These are phyloP conservation scores for Boletus semigastroideus DNA, from an alignment of 1,284 basidiomycete species.

Conservation along the genomic window DNA sequence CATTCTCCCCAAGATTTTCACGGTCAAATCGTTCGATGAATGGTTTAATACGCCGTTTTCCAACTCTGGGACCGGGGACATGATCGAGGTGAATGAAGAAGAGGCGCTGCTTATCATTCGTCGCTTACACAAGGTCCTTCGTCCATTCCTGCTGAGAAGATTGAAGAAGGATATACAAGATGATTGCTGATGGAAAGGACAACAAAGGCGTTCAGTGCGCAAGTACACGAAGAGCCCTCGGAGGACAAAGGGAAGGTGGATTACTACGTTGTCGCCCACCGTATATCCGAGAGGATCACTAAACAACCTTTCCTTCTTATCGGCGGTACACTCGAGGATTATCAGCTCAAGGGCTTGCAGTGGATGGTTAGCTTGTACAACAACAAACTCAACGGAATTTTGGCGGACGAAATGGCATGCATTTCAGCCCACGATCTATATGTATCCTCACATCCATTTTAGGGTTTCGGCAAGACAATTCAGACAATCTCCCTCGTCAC, in stretches of 20 bases:
- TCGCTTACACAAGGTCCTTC: constrained; percentile 96
- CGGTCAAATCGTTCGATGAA: constrained; percentile 98
- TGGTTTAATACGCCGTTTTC: constrained; percentile 99
- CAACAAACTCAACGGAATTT: constrained; percentile 94
- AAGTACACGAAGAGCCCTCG: constrained; percentile 55
- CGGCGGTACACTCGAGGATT: constrained; percentile 87
- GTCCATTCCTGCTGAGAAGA: constrained; percentile 94
- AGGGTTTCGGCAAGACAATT: too few relatives aligned
- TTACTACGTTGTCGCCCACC: constrained; percentile 84
- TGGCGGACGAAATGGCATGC: constrained; percentile 96
- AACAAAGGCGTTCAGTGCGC: constrained; percentile 85
- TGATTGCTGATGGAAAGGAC: constrained; percentile 89
- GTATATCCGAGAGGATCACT: constrained; percentile 86
- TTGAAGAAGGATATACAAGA: constrained; percentile 99
- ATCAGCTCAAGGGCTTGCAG: constrained; percentile 90
- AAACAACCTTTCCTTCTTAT: constrained; percentile 83
- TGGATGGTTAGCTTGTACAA: constrained; percentile 99
- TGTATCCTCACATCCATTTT: constrained; percentile 12
- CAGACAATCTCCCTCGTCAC: constrained; percentile 97
- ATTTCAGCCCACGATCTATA: constrained; percentile 9
- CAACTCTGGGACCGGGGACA: constrained; percentile 93
- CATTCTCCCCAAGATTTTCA: constrained; percentile 97
- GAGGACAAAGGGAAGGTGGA: constrained; percentile 64
- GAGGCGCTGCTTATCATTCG: constrained; percentile 97
- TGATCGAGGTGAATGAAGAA: constrained; percentile 99